Conservation (phyloP, 2,329 filamentous ascomycete species). For the Penicillium sp. region DNA sequence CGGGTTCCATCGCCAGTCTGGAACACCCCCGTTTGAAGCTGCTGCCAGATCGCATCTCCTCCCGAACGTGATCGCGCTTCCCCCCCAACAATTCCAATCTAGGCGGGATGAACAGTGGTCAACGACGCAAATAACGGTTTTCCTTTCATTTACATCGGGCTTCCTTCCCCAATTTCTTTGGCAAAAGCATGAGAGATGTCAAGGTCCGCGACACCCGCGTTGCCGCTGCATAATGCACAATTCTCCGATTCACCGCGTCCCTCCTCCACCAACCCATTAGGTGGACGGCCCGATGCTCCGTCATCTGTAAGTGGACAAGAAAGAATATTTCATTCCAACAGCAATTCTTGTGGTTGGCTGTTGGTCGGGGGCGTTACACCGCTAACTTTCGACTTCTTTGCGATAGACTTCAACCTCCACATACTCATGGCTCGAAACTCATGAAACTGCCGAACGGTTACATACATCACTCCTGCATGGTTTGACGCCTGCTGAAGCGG, state of each 20-base stretch:
- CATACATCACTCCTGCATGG: constrained; percentile 82
- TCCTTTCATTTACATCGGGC: constrained; percentile 5
- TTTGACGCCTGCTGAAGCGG: constrained; percentile 76
- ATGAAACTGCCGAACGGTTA: constrained; percentile 75
- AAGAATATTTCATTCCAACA: neutral
- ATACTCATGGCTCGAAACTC: constrained; percentile 68
- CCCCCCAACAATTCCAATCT: constrained; percentile 12
- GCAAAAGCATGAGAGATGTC: constrained; percentile 59
- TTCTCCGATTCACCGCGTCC: constrained; percentile 29
- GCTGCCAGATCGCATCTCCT: constrained; percentile 32
- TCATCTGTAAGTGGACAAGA: constrained; percentile 33
- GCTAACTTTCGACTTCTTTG: constrained; percentile 14
- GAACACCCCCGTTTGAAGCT: constrained; percentile 19
- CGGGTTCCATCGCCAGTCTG: constrained; percentile 11
- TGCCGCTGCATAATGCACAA: constrained; percentile 58
- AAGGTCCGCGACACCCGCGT: constrained; percentile 58
- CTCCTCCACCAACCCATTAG: constrained; percentile 30
- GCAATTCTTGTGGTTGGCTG: neutral
- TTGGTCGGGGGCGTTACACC: neutral
- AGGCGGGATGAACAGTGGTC: constrained; percentile 30
- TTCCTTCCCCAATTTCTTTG: constrained; percentile 9
- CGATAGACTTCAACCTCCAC: constrained; percentile 45
- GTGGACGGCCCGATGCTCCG: constrained; percentile 27
- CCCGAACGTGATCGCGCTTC: constrained; percentile 22
- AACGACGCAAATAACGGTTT: constrained; percentile 16